Conservation (phyloP, 352 stramenopile species). For the Phytophthora boehmeriae region DNA sequence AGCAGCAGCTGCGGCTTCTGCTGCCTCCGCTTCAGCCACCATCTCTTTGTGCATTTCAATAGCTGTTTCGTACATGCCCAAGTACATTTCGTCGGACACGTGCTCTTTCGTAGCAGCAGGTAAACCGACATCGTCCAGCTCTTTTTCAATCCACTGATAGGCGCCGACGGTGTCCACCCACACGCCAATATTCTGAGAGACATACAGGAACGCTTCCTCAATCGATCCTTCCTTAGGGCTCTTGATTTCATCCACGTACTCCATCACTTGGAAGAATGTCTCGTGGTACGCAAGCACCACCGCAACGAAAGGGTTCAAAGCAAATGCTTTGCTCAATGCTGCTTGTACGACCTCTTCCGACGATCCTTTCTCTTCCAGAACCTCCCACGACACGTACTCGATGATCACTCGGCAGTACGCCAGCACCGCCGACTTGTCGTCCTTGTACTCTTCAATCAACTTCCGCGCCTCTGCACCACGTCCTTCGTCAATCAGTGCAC, state of each 20-base stretch:
- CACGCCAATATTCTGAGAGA: slow-evolving; percentile 79
- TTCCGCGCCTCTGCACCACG: slow-evolving; percentile 69
- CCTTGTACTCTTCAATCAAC: slow-evolving; percentile 69
- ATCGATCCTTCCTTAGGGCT: slow-evolving; percentile 69
- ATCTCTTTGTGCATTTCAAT: slow-evolving; percentile 88
- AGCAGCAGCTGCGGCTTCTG: slow-evolving; percentile 25
- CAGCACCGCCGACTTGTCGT: slow-evolving; percentile 63
- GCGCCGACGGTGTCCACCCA: slow-evolving; percentile 87
- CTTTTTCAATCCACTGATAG: slow-evolving; percentile 84
- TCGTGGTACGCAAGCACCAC: slow-evolving; percentile 83
- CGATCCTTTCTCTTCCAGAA: slow-evolving; percentile 81
- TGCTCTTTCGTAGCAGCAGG: slow-evolving; percentile 58
- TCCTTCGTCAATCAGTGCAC: slow-evolving; percentile 82
- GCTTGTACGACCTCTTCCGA: slow-evolving; percentile 78
- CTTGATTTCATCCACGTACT: slow-evolving; percentile 88
- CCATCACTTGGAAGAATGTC: slow-evolving; percentile 79
- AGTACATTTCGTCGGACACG: slow-evolving; percentile 79
- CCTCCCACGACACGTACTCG: slow-evolving; percentile 90
- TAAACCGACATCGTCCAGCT: slow-evolving; percentile 55
- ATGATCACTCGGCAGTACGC: slow-evolving; percentile 86
- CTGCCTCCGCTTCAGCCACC: slow-evolving; percentile 41
- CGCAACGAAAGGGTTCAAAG: slow-evolving; percentile 83
- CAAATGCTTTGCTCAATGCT: slow-evolving; percentile 72
- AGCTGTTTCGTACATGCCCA: slow-evolving; percentile 87
- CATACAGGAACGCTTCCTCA: slow-evolving; percentile 86